These are phyloP conservation scores for Talaromyces proteolyticus DNA, from an alignment of 495 filamentous ascomycete genomes.

Conservation along the genomic window DNA sequence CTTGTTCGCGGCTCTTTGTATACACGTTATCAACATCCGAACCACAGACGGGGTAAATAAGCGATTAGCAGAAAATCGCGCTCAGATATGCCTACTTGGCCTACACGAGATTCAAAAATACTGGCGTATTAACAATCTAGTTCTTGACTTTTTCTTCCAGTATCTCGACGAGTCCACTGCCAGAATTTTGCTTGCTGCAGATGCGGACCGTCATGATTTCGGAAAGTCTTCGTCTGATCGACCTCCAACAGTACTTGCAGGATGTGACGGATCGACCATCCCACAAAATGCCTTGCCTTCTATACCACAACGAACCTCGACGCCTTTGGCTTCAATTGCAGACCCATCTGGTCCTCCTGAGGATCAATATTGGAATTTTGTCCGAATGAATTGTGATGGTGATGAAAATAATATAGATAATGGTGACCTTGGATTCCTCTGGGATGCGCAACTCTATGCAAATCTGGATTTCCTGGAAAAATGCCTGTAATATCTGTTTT, in stretches of 20 bases:
- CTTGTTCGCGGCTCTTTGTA: conserved; percentile 39
- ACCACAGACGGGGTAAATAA: conserved; percentile 26
- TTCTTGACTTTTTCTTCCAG: conserved; percentile 38
- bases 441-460: not conserved
- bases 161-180: conserved; percentile 38
- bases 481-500: not conserved
- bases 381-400: not conserved
- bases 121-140: conserved; percentile 42
- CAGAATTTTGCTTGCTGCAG: conserved; percentile 22
- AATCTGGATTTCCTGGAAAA: conserved; percentile 1
- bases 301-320: not conserved
- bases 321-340: not conserved
- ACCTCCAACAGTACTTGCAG: not conserved
- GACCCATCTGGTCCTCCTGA: not conserved
- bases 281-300: not conserved
- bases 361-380: conserved; percentile 1
- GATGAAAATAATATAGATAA: not conserved
- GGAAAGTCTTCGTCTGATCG: not conserved
- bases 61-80: conserved; percentile 39
- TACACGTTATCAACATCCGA: conserved; percentile 37
- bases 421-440: not conserved
- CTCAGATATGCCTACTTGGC: conserved; percentile 36
- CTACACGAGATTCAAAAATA: conserved; percentile 40
- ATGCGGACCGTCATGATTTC: conserved; percentile 2
- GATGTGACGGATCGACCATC: not conserved